Percentiles rank a stretch among this genome's conserved stretches.
Conservation (phyloP, 176 grass and related monocot genomes). For the Musa acuminata region DNA sequence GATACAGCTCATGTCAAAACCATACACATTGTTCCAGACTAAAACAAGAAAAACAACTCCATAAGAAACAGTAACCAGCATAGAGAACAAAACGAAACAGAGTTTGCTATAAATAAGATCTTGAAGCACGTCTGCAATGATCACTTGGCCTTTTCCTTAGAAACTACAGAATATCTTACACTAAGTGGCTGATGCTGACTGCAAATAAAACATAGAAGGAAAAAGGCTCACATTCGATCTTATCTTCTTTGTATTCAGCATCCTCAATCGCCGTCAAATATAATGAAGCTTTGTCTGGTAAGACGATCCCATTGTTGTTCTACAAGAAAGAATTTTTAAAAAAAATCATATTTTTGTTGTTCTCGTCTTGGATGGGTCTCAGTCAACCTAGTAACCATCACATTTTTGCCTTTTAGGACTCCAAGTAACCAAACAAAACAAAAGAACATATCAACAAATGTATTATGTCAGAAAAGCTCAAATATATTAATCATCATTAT, state of each 20-base stretch:
- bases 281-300: slow-evolving; percentile 83
- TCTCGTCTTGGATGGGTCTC: neutral
- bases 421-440: too few species aligned
- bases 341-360: slow-evolving; percentile 5
- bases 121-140: neutral
- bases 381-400: neutral
- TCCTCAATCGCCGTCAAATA: slow-evolving; percentile 94
- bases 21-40: slow-evolving; percentile 97
- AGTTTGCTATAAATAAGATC: neutral
- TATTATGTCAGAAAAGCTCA: too few species aligned
- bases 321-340: slow-evolving; percentile 20
- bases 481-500: too few species aligned
- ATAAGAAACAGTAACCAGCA: neutral
- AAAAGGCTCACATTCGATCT: slow-evolving; percentile 70
- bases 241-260: slow-evolving; percentile 90
- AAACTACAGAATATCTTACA: neutral
- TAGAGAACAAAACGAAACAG: neutral
- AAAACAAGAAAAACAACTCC: neutral
- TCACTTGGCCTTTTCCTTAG: neutral
- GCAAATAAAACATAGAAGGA: neutral
- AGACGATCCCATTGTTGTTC: slow-evolving; percentile 55
- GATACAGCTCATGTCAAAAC: slow-evolving; percentile 98
- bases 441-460: too few species aligned
- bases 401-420: neutral
- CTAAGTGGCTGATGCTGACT: neutral